Percentiles rank a stretch among this genome's conserved stretches.
phyloP scores from a whole-genome alignment of 257 asterid genomes.

The Penstemon davidsonii region DNA sequence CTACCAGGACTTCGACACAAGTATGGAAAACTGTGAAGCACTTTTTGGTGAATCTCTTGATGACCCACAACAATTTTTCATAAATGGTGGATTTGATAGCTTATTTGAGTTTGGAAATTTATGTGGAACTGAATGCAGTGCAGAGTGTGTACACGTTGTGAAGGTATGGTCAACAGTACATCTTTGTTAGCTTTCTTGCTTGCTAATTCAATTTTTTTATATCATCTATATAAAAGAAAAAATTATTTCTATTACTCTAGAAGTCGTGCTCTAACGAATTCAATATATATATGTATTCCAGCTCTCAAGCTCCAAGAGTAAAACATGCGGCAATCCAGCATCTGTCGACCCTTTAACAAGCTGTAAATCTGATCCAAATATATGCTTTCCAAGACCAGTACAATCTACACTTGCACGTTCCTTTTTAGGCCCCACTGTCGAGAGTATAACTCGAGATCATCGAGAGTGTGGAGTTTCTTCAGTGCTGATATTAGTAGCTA shows the following conservation, averaged over 20 bases:
- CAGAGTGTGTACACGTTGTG: slow-evolving; percentile 14
- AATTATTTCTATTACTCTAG: background rate
- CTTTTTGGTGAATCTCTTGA: slow-evolving; percentile 41
- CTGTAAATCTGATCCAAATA: slow-evolving; percentile 49
- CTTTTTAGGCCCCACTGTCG: slow-evolving; percentile 34
- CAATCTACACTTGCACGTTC: slow-evolving; percentile 43
- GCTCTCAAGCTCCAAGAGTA: slow-evolving; percentile 35
- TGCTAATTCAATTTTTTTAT: background rate
- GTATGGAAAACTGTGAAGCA: slow-evolving; percentile 41
- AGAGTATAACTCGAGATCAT: slow-evolving; percentile 37
- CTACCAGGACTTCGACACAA: slow-evolving; percentile 38
- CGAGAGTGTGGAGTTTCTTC: slow-evolving; percentile 45
- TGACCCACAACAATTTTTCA: slow-evolving; percentile 37
- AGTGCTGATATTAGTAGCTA: slow-evolving; percentile 33
- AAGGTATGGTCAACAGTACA: slow-evolving; percentile 33
- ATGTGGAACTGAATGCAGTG: slow-evolving; percentile 31
- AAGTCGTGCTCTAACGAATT: slow-evolving; percentile 6
- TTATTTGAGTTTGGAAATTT: slow-evolving; percentile 38
- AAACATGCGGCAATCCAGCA: slow-evolving; percentile 39
- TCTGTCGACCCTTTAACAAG: slow-evolving; percentile 41
- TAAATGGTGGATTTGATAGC: slow-evolving; percentile 40
- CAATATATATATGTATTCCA: slow-evolving; percentile 25
- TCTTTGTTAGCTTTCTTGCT: slow-evolving; percentile 13
- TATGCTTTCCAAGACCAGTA: slow-evolving; percentile 35
- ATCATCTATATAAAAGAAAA: background rate